These are phyloP conservation scores for Kalmanozyma brasiliensis DNA, from an alignment of 1,284 basidiomycete genomes.

Conservation along the genomic window DNA sequence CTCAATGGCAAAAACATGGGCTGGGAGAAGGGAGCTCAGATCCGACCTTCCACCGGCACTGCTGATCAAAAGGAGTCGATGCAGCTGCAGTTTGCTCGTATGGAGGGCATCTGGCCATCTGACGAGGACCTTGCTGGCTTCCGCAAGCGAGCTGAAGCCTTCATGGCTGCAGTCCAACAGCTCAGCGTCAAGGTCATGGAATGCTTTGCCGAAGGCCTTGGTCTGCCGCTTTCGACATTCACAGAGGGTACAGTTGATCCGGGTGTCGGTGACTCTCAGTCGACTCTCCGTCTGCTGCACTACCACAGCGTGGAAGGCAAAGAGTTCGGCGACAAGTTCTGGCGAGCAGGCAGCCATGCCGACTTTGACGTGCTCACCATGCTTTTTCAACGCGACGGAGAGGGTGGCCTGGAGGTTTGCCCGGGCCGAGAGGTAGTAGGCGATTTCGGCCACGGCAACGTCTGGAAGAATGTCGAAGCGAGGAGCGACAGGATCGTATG, in stretches of 20 bases:
- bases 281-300: constrained; percentile 74
- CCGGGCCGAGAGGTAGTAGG: constrained; percentile 71
- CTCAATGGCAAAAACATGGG: constrained; percentile 71
- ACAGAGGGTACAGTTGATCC: constrained; percentile 51
- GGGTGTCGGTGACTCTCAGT: constrained; percentile 69
- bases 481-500: constrained; percentile 72
- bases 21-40: constrained; percentile 67
- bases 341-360: constrained; percentile 73
- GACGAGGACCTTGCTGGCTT: constrained; percentile 74
- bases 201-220: constrained; percentile 70
- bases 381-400: constrained; percentile 73
- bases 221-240: constrained; percentile 70
- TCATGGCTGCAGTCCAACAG: constrained; percentile 71
- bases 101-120: constrained; percentile 73
- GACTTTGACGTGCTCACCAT: constrained; percentile 75
- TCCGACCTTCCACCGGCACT: constrained; percentile 70
- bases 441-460: constrained; percentile 71
- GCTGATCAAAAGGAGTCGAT: constrained; percentile 70
- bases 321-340: constrained; percentile 68
- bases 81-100: constrained; percentile 69
- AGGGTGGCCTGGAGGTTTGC: constrained; percentile 74
- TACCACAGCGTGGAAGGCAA: constrained; percentile 71
- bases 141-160: constrained; percentile 72
- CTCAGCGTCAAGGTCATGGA: constrained; percentile 72
- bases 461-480: constrained; percentile 71